Base-by-base conservation (phyloP, 2,329 filamentous ascomycete genomes). In the Geosmithia flava region DNA sequence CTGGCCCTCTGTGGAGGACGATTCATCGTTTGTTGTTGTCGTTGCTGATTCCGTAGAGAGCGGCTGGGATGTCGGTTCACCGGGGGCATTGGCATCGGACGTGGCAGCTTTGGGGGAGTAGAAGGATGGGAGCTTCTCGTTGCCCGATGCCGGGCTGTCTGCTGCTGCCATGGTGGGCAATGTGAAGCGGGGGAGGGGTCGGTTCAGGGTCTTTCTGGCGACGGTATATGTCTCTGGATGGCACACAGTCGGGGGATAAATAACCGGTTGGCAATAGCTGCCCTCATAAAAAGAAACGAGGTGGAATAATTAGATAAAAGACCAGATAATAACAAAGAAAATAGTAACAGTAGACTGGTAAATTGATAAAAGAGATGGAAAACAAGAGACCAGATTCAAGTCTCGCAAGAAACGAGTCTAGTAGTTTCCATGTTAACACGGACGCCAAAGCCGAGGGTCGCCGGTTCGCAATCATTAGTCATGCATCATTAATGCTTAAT, bases 91-190 rank as follows among this genome's bases (percentile, higher is more conserved):
- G 16, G 41, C 45, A 19, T 19, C 23, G 13, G 39, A 17, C 53
- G 55, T 59, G 56, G 49, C 56, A 11, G 33, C 33, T 48, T 20
- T 43, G 10, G 65, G 65, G 6, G 65, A 68, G 53, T 67, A 68
- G 54, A 67, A 66, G 11, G 65, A 63, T 1, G 65, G 65, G 20
- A 68, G 60, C 48, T 56, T 53, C 20, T 47, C 42, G 46, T 42
- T 45, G 27, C 40, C 46, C n/a, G 47, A 42, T 33, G 45, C 46
- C 20, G 30, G 40, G 16, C 20, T 44, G 27, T 46, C 48, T 19
- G 30, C 44, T 19, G 48, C 40, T 43, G 48, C 44, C 48, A 48
- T 52, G 42, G 42, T 44, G 33, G 11, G 33, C 10, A 37, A 11
- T 16, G 33, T 13, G 33, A 37, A 37, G 33, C 33, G 33, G 33